A percentile compares a stretch with the other conserved stretches of the same genome.
phyloP scores from a whole-genome alignment of 2,329 filamentous ascomycete genomes.

The Epicoccum sorghinum region DNA sequence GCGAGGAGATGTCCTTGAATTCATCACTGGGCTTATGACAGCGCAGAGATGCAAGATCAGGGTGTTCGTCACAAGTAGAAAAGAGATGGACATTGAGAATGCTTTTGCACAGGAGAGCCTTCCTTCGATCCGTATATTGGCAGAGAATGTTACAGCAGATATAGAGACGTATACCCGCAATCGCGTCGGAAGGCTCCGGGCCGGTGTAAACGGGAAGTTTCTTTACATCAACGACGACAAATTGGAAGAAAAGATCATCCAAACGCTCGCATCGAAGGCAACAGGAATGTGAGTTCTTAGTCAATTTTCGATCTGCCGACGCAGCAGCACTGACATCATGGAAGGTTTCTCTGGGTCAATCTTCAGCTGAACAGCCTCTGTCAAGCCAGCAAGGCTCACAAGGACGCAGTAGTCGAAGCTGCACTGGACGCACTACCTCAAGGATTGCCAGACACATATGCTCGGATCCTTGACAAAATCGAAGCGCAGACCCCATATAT shows the following conservation, averaged over 20 bases:
- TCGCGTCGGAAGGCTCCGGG: constrained; percentile 19
- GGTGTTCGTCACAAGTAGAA: constrained; percentile 28
- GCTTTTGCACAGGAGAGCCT: constrained; percentile 21
- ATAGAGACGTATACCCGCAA: constrained; percentile 20
- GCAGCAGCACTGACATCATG: background rate
- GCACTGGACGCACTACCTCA: constrained; percentile 21
- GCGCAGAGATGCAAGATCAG: constrained; percentile 15
- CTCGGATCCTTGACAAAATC: constrained; percentile 26
- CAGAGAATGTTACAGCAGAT: constrained; percentile 24
- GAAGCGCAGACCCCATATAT: constrained; percentile 20
- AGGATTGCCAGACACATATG: constrained; percentile 23
- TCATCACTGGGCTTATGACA: constrained; percentile 18
- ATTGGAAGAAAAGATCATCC: constrained; percentile 20
- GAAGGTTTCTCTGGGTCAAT: constrained; percentile 31
- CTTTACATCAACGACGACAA: constrained; percentile 20
- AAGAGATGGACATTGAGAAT: constrained; percentile 24
- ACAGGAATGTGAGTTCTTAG: constrained; percentile 21
- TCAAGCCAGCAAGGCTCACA: constrained; percentile 20
- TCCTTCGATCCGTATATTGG: constrained; percentile 24
- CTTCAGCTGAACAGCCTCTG: constrained; percentile 28
- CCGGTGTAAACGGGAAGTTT: constrained; percentile 13
- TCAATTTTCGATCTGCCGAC: background rate
- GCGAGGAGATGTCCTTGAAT: constrained; percentile 9
- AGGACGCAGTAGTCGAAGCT: constrained; percentile 15
- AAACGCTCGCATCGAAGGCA: constrained; percentile 22